phyloP scores from a whole-genome alignment of 768 basidiomycete species.

The Amanita pseudoporphyria region DNA sequence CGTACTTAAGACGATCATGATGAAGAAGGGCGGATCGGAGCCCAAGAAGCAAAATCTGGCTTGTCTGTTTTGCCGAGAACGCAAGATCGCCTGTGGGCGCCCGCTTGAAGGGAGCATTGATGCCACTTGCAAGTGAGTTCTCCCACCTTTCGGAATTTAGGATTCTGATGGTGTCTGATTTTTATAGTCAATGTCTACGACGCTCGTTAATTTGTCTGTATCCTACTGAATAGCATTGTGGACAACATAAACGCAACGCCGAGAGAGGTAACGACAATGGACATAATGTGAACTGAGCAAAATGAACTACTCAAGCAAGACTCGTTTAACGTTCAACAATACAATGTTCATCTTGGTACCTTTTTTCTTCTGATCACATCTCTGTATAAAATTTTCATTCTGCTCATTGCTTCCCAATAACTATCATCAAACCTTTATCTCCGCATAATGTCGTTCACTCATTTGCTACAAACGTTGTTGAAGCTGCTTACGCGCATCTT shows the following conservation, averaged over 20 bases:
- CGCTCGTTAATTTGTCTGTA: conserved; percentile 41
- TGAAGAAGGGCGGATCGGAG: conserved; percentile 9
- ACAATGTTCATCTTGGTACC: no score
- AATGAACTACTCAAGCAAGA: background rate
- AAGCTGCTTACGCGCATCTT: no score
- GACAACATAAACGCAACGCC: conserved; percentile 8
- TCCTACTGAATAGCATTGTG: conserved; percentile 28
- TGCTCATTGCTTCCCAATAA: no score
- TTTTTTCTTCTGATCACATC: no score
- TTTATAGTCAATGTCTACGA: conserved; percentile 39
- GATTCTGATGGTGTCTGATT: background rate
- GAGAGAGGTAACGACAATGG: conserved; percentile 1
- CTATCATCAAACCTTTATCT: no score
- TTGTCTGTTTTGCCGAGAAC: conserved; percentile 31
- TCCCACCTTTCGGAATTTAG: background rate
- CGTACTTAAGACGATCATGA: conserved; percentile 8
- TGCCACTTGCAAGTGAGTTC: conserved; percentile 40
- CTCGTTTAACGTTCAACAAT: background rate
- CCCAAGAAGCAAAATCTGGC: conserved; percentile 23
- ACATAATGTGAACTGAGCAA: background rate
- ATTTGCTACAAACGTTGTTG: no score
- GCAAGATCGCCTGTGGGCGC: conserved; percentile 32
- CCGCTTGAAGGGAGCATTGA: conserved; percentile 28
- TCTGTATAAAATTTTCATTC: no score
- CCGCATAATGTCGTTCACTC: no score